Evolutionary conservation across 2,329 filamentous ascomycete genomes (phyloP).

Genomic region (Triangularia setosa): DNA sequence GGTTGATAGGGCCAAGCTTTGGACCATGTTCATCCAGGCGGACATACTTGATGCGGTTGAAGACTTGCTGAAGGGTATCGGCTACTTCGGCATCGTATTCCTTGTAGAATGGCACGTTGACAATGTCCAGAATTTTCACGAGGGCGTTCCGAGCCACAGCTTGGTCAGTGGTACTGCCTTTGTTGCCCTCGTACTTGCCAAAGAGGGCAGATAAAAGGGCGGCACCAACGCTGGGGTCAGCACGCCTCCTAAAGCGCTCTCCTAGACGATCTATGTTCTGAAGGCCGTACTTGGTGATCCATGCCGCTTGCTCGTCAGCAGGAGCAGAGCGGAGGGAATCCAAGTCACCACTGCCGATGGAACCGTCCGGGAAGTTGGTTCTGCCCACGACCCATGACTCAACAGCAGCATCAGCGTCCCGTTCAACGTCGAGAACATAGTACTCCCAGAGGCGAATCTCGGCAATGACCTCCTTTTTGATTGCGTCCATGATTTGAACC

Average conservation of each 20-base stretch:
- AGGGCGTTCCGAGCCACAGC: constrained; percentile 52
- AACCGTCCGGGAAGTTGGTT: constrained; percentile 49
- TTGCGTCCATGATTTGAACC: constrained; percentile 73
- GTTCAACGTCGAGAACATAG: constrained; percentile 78
- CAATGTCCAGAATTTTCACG: constrained; percentile 66
- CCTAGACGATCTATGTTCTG: constrained; percentile 70
- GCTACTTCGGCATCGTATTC: constrained; percentile 84
- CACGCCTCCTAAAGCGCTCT: constrained; percentile 68
- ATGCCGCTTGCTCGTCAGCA: constrained; percentile 53
- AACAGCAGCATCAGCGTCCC: constrained; percentile 64
- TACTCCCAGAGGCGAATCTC: constrained; percentile 87
- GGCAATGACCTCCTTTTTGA: constrained; percentile 76
- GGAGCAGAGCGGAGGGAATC: constrained; percentile 45
- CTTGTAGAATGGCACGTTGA: constrained; percentile 84
- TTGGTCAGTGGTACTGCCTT: constrained; percentile 45
- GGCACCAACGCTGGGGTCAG: constrained; percentile 68
- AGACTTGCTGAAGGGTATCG: constrained; percentile 84
- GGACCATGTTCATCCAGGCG: constrained; percentile 90
- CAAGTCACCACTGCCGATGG: constrained; percentile 35
- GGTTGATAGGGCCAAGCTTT: constrained; percentile 73
- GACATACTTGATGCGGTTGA: constrained; percentile 91
- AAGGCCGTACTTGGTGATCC: constrained; percentile 66
- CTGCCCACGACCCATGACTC: constrained; percentile 66
- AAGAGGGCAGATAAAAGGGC: constrained; percentile 63
- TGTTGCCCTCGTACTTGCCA: constrained; percentile 61